Evolutionary conservation across 176 grass and related monocot genomes (phyloP), one percentile per base, ranked within the genome.

Genomic region (Aegilops sharonensis): DNA sequence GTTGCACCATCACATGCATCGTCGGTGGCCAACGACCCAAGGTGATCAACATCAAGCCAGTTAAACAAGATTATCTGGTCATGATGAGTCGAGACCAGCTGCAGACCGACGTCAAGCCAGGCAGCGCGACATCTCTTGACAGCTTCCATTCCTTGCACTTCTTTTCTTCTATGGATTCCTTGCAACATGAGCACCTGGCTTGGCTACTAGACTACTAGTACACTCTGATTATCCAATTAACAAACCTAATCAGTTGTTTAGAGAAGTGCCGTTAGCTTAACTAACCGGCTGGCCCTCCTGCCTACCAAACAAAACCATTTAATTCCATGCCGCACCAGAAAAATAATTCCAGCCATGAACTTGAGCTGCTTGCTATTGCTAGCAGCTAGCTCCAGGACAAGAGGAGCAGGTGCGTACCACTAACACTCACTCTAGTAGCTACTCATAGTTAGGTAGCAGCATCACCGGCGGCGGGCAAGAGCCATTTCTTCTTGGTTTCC

Each of bases 61-160:
- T 56, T 18, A 56, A 20, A 56, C 0, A 56, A 56, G 52, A 18
- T 56, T 56, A 56, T 56, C 52, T 6, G 18, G 54, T 57, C 18
- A 62, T 12, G 27, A 81, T 62, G n/a, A 62, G 59, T 1, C 4
- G n/a, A 62, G 60, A 62, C 60, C n/a, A 62, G 54, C 18, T 59
- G 54, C 20, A 17, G 70, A 82, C 78, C 83, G 17, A 8, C 39
- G 78, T 82, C 88, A 82, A 85, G 75, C 83, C 78, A 79, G 65
- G 64, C 64, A 17, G 1, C 45, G 17, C 63, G 27, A 18, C 87
- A 15, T 84, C 65, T 88, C 61, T 37, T 50, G 50, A 70, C 79
- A 21, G 67, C 61, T 62, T 25, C 27, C 23, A n/a, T 89, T 30
- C 25, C 25, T 5, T 27, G 59, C 59, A 23, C 10, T 39, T 39